Percentiles rank a stretch among this genome's conserved stretches.
phyloP scores from a whole-genome alignment of 495 filamentous ascomycete species.

The Penicillium steckii region DNA sequence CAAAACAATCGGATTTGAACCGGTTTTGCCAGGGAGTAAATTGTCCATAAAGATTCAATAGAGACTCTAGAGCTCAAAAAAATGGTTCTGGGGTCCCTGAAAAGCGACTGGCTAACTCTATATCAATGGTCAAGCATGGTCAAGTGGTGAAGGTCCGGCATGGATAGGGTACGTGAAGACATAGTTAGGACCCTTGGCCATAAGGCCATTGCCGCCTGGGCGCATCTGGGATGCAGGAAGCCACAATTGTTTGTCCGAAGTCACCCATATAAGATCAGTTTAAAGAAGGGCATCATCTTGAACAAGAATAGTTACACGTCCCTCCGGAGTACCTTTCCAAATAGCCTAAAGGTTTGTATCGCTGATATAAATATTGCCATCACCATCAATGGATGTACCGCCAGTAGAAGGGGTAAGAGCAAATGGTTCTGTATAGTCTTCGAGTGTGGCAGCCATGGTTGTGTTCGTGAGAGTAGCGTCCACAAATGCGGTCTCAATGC shows the following conservation, averaged over 20 bases:
- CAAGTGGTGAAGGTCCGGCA: slow-evolving; percentile 2
- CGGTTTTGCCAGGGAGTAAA: too few relatives aligned
- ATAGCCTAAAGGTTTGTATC: slow-evolving; percentile 26
- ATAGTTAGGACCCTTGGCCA: slow-evolving; percentile 3
- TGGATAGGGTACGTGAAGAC: slow-evolving; percentile 3
- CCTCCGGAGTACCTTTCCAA: slow-evolving; percentile 16
- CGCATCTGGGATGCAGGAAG: slow-evolving; percentile 28
- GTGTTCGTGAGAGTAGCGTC: background rate
- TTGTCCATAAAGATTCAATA: too few relatives aligned
- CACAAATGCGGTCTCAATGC: slow-evolving; percentile 20
- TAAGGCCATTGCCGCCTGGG: slow-evolving; percentile 2
- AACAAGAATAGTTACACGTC: slow-evolving; percentile 13
- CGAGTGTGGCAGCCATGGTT: too few relatives aligned
- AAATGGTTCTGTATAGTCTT: slow-evolving; percentile 19
- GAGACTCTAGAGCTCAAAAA: too few relatives aligned
- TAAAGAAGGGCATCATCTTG: slow-evolving; percentile 28
- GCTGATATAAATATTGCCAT: slow-evolving; percentile 26
- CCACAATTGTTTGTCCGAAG: slow-evolving; percentile 23
- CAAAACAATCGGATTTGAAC: too few relatives aligned
- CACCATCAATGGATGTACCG: slow-evolving; percentile 29
- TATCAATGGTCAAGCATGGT: slow-evolving; percentile 1
- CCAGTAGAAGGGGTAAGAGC: slow-evolving; percentile 27
- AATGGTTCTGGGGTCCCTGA: too few relatives aligned
- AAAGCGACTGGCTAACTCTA: too few relatives aligned
- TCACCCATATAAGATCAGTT: slow-evolving; percentile 32